Conservation (phyloP, 2,329 filamentous ascomycete genomes). For the Orbilia brochopaga region DNA sequence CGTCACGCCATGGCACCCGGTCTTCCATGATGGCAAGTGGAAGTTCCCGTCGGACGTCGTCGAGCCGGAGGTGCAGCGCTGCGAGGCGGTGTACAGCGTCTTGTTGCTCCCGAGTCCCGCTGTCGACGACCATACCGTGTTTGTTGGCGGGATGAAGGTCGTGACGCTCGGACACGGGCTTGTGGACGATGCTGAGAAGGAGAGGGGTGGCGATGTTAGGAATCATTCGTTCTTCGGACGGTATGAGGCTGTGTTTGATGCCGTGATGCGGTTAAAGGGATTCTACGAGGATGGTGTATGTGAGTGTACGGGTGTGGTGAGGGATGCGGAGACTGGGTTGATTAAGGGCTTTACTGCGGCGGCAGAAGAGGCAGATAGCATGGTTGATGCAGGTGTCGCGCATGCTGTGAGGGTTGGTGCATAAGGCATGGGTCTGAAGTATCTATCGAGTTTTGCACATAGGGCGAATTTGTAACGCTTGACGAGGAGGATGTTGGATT, state of each 20-base stretch:
- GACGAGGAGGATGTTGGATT: constrained; percentile 3
- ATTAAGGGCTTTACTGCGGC: constrained; percentile 54
- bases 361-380: constrained; percentile 11
- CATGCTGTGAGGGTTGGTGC: constrained; percentile 28
- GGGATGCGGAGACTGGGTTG: constrained; percentile 58
- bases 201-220: constrained; percentile 58
- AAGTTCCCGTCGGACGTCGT: constrained; percentile 61
- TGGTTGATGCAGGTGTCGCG: constrained; percentile 24
- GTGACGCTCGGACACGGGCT: constrained; percentile 68
- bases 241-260: constrained; percentile 60
- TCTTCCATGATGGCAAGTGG: constrained; percentile 61
- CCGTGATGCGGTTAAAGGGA: constrained; percentile 58
- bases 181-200: constrained; percentile 44
- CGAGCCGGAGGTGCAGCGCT: constrained; percentile 56
- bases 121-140: constrained; percentile 63
- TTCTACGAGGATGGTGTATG: constrained; percentile 59
- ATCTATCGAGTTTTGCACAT: background rate
- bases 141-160: constrained; percentile 60
- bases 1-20: constrained; percentile 68
- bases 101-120: constrained; percentile 62
- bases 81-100: constrained; percentile 66
- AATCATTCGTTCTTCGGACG: constrained; percentile 66
- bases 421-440: constrained; percentile 7
- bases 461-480: background rate
- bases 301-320: constrained; percentile 60